A percentile compares a stretch with the other conserved stretches of the same genome.
Conservation (phyloP, 345 rosid genomes). For the Eucalyptus shirleyi region DNA sequence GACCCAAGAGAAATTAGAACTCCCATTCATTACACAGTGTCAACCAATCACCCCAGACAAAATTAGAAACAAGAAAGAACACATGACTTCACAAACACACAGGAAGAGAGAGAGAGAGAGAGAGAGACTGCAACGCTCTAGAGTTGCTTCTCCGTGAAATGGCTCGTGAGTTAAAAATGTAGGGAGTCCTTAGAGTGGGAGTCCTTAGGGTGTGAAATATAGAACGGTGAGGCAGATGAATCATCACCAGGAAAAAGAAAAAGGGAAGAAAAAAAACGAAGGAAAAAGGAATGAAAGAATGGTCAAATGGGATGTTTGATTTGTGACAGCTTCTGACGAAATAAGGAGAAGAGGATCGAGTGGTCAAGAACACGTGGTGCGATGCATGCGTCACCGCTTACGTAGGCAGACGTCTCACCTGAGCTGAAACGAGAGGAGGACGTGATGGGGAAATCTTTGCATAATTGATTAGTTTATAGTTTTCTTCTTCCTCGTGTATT, state of each 20-base stretch:
- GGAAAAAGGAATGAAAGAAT: background rate
- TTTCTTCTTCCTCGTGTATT: background rate
- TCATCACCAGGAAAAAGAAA: background rate
- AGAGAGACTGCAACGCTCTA: background rate
- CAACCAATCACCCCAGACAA: background rate
- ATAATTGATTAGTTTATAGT: background rate
- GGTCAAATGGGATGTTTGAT: background rate
- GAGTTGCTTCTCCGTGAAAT: background rate
- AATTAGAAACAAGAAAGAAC: background rate
- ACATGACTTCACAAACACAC: background rate
- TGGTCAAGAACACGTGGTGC: background rate
- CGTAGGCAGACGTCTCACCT: background rate
- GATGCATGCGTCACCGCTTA: background rate
- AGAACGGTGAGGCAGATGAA: background rate
- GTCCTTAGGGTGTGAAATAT: background rate
- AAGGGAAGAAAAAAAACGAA: too few species aligned
- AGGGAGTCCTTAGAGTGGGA: background rate
- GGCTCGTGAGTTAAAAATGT: background rate
- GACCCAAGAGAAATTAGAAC: background rate
- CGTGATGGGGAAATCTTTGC: background rate
- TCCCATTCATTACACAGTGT: background rate
- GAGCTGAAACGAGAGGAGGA: background rate
- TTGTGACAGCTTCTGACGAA: background rate
- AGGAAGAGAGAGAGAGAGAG: too few species aligned
- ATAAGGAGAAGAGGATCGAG: background rate